phyloP scores from a whole-genome alignment of 176 grass and related monocot genomes.

The Pontederia crassipes region DNA sequence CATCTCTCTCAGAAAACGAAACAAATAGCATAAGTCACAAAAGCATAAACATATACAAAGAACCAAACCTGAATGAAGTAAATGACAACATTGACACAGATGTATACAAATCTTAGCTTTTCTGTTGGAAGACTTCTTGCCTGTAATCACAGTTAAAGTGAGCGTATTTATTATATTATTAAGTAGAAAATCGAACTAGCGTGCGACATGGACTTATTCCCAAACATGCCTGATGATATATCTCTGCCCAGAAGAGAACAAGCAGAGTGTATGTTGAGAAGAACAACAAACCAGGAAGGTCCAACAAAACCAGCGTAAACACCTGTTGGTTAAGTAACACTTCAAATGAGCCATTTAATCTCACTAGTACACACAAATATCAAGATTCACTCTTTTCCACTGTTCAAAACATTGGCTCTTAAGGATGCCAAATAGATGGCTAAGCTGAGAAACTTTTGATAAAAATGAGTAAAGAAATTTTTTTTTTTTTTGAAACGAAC shows the following conservation, averaged over 20 bases:
- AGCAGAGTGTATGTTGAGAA: slow-evolving; percentile 87
- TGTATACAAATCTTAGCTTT: slow-evolving; percentile 61
- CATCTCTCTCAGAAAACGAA: too few species aligned
- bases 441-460: too few species aligned
- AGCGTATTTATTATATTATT: too few species aligned
- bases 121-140: slow-evolving; percentile 57
- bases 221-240: slow-evolving; percentile 73
- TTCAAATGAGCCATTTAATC: not conserved
- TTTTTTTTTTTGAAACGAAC: not conserved
- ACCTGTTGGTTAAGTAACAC: slow-evolving; percentile 33
- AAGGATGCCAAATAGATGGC: not conserved
- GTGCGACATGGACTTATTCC: too few species aligned
- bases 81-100: slow-evolving; percentile 43
- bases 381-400: too few species aligned
- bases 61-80: slow-evolving; percentile 61
- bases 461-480: too few species aligned
- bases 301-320: slow-evolving; percentile 49
- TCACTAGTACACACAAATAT: too few species aligned
- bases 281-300: slow-evolving; percentile 81
- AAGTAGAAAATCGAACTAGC: too few species aligned
- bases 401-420: too few species aligned
- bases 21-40: too few species aligned
- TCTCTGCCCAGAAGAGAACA: slow-evolving; percentile 93
- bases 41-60: too few species aligned
- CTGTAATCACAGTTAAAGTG: slow-evolving; percentile 13